phyloP scores from a whole-genome alignment of 441 rosid genomes.

The Aleurites moluccanus region DNA sequence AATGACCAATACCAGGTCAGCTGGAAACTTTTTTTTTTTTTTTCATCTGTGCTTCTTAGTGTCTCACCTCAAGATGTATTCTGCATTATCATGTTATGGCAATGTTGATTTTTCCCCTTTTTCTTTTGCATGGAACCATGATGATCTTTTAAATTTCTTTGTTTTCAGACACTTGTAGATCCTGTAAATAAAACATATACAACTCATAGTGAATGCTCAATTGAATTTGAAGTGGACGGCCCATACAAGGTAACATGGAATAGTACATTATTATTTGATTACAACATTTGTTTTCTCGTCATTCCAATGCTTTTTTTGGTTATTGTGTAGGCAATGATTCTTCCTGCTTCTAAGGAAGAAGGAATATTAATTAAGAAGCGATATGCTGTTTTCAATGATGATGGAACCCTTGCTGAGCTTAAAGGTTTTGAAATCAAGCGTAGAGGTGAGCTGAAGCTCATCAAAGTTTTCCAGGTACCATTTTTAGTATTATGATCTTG shows the following conservation, averaged over 20 bases:
- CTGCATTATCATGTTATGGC: constrained; percentile 2
- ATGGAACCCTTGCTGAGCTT: constrained; percentile 98
- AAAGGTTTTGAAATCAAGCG: constrained; percentile 99
- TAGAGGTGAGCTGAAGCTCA: constrained; percentile 98
- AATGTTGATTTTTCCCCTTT: constrained; percentile 16
- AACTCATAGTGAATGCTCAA: constrained; percentile 95
- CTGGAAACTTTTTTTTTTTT: constrained; percentile 21
- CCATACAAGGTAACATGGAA: constrained; percentile 87
- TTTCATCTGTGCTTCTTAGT: constrained; percentile 5
- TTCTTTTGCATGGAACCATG: constrained; percentile 19
- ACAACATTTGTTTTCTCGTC: constrained; percentile 16
- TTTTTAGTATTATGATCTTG: neutral
- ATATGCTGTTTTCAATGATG: constrained; percentile 98
- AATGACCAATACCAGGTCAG: constrained; percentile 97
- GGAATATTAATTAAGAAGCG: constrained; percentile 95
- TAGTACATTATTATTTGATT: constrained; percentile 11
- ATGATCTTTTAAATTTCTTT: constrained; percentile 19
- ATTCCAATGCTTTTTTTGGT: constrained; percentile 13
- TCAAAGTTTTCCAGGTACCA: constrained; percentile 94
- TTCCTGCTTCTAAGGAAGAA: constrained; percentile 99
- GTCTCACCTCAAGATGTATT: constrained; percentile 12
- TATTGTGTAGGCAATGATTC: constrained; percentile 86
- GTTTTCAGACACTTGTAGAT: constrained; percentile 75
- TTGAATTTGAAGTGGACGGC: constrained; percentile 99
- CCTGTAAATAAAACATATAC: constrained; percentile 72